Percentiles rank a stretch among this genome's conserved stretches.
phyloP scores from a whole-genome alignment of 208 protist species.

The Leishmania major region DNA sequence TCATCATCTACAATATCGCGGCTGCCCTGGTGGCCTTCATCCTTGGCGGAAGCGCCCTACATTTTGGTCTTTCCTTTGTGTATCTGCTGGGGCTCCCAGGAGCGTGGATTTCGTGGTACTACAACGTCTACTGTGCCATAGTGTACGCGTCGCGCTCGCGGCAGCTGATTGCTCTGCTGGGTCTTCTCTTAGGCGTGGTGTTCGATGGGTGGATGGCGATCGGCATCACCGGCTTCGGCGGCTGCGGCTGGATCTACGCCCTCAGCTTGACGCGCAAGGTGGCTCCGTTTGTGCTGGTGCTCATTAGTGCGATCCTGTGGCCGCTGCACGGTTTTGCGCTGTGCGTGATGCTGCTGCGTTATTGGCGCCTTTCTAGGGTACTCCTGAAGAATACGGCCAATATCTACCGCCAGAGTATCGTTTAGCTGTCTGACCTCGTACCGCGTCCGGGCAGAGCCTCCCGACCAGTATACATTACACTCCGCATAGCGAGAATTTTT shows the following conservation, averaged over 20 bases:
- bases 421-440: conserved; percentile 18
- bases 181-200: conserved; percentile 58
- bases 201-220: conserved; percentile 88
- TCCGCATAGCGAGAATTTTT: background rate
- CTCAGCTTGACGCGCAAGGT: conserved; percentile 16
- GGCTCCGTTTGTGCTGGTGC: conserved; percentile 41
- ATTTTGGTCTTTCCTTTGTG: conserved; percentile 86
- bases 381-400: conserved; percentile 30
- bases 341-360: conserved; percentile 53
- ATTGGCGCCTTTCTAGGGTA: conserved; percentile 38
- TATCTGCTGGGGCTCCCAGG: conserved; percentile 85
- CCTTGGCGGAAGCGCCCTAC: conserved; percentile 50
- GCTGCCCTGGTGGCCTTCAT: conserved; percentile 54
- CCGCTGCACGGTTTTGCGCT: conserved; percentile 61
- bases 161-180: conserved; percentile 54
- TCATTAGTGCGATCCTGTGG: conserved; percentile 76
- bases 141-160: conserved; percentile 41
- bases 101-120: conserved; percentile 85
- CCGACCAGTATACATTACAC: background rate
- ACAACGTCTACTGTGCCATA: conserved; percentile 71
- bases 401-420: conserved; percentile 42
- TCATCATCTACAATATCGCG: conserved; percentile 85
- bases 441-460: background rate
- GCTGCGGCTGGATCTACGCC: conserved; percentile 76
- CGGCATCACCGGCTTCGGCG: conserved; percentile 68